phyloP scores from a whole-genome alignment of 177 flowering plant species.

The Tripterygium wilfordii region DNA sequence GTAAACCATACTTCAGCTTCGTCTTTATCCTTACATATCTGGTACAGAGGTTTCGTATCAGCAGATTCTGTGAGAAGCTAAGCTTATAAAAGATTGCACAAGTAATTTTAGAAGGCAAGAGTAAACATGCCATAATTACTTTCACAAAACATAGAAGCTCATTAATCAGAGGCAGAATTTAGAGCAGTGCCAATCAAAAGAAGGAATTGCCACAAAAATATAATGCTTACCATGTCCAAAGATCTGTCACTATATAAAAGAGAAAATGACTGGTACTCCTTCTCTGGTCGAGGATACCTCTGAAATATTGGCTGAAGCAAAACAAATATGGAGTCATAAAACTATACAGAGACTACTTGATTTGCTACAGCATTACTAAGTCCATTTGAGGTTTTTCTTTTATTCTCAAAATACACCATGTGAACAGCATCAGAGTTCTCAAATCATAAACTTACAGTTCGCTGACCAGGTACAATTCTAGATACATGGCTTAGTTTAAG shows the following conservation, averaged over 20 bases:
- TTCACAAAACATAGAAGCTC: no score
- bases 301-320: slow-evolving; percentile 63
- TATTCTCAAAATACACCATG: no score
- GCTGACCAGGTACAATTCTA: slow-evolving; percentile 41
- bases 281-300: slow-evolving; percentile 78
- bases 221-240: slow-evolving; percentile 53
- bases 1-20: slow-evolving; percentile 7
- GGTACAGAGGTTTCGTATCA: no score
- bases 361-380: background rate
- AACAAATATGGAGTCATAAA: background rate
- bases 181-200: no score
- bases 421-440: no score
- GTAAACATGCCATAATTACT: no score
- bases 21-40: no score
- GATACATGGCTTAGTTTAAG: slow-evolving; percentile 38
- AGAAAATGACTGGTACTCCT: slow-evolving; percentile 83
- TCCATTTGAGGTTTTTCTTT: no score
- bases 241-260: slow-evolving; percentile 73
- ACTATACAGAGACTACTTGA: background rate
- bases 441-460: slow-evolving; percentile 31
- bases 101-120: no score
- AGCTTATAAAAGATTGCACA: no score
- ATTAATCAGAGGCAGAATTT: no score
- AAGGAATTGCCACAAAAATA: background rate
- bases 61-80: no score